These are phyloP conservation scores for Saturnispora dispora DNA, from an alignment of 805 yeast genomes.

Conservation along the genomic window DNA sequence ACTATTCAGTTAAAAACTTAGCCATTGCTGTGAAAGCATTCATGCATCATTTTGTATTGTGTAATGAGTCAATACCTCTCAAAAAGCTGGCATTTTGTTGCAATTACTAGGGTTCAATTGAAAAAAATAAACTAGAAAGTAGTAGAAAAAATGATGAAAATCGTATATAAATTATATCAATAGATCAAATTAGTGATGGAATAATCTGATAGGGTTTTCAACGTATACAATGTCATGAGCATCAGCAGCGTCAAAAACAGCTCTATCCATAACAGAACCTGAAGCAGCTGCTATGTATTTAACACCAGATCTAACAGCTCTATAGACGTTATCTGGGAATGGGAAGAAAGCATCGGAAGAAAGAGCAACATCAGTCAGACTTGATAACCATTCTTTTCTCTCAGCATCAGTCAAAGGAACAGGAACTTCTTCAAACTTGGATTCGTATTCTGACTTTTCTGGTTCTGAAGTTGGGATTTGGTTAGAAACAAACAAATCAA, in stretches of 20 bases:
- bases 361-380: slow-evolving; percentile 78
- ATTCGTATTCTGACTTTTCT: slow-evolving; percentile 84
- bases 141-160: background rate
- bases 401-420: slow-evolving; percentile 73
- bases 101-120: background rate
- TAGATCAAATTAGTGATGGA: slow-evolving; percentile 66
- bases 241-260: slow-evolving; percentile 93
- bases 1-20: no score
- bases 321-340: slow-evolving; percentile 97
- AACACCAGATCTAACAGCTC: slow-evolving; percentile 96
- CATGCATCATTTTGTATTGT: no score
- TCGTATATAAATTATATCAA: background rate
- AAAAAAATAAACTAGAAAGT: slow-evolving; percentile 1
- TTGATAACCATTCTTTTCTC: slow-evolving; percentile 76
- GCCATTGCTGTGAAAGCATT: no score
- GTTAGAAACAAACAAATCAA: slow-evolving; percentile 83
- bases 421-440: slow-evolving; percentile 81
- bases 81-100: no score
- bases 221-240: slow-evolving; percentile 83
- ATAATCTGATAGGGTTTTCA: slow-evolving; percentile 93
- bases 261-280: slow-evolving; percentile 96
- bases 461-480: slow-evolving; percentile 91
- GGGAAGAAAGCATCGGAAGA: slow-evolving; percentile 99
- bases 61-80: no score
- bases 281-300: slow-evolving; percentile 94